Conservation (phyloP, 2,329 filamentous ascomycete genomes). For the Ascochyta viciae-villosae region DNA sequence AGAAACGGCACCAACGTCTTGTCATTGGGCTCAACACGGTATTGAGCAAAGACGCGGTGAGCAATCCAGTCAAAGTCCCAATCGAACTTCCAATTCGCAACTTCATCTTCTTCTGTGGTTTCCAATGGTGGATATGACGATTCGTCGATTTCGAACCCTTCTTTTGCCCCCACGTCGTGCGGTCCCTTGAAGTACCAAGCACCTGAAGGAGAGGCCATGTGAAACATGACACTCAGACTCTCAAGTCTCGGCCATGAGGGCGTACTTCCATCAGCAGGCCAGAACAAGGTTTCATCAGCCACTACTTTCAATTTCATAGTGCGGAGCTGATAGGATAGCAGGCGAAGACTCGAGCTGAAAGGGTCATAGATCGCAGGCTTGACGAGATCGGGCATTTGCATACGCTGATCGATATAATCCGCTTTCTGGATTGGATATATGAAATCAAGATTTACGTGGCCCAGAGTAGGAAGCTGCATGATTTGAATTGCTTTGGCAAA, state of each 20-base stretch:
- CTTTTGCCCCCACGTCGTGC: conserved; percentile 16
- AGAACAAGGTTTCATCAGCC: conserved; percentile 28
- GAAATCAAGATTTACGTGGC: conserved; percentile 18
- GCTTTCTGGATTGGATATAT: not conserved
- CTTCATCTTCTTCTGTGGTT: conserved; percentile 1
- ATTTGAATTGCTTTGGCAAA: conserved; percentile 24
- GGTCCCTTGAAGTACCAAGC: conserved; percentile 30
- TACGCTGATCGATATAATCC: conserved; percentile 11
- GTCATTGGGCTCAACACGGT: conserved; percentile 23
- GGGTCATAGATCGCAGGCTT: conserved; percentile 22
- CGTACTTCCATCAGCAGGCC: conserved; percentile 13
- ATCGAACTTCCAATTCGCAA: not conserved
- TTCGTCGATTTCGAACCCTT: conserved; percentile 9
- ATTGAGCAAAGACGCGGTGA: conserved; percentile 4
- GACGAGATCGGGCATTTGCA: conserved; percentile 19
- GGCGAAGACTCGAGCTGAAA: conserved; percentile 27
- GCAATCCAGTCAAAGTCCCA: not conserved
- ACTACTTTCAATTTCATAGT: conserved; percentile 16
- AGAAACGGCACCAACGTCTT: conserved; percentile 20
- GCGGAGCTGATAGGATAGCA: conserved; percentile 26
- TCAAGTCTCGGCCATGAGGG: conserved; percentile 25
- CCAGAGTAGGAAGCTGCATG: conserved; percentile 17
- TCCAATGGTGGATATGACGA: conserved; percentile 22
- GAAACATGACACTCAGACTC: conserved; percentile 23
- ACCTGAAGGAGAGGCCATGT: conserved; percentile 23